Conservation (phyloP, 164 flowering plant species). For the Dillenia turbinata region DNA sequence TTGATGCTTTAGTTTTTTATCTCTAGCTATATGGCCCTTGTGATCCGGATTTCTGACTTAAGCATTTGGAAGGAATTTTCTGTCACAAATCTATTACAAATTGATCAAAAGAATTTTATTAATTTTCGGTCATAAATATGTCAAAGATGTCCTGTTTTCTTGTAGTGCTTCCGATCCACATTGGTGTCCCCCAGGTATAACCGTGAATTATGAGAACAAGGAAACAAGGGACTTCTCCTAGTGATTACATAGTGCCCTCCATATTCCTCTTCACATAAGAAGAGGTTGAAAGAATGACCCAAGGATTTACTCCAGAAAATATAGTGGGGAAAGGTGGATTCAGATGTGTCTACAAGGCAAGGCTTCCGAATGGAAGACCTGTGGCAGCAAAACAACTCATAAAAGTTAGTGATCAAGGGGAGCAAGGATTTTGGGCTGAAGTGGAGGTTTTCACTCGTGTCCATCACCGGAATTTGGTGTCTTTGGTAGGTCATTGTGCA, state of each 20-base stretch:
- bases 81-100: too few species aligned
- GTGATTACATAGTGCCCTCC: conserved; percentile 18
- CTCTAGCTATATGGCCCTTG: too few species aligned
- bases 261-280: conserved; percentile 41
- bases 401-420: conserved; percentile 64
- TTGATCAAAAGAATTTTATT: neutral
- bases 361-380: conserved; percentile 37
- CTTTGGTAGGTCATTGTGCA: conserved; percentile 60
- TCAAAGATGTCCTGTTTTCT: neutral
- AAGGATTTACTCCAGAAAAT: conserved; percentile 42
- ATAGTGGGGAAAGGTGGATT: conserved; percentile 63
- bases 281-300: conserved; percentile 47
- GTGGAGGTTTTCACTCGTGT: conserved; percentile 68
- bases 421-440: conserved; percentile 61
- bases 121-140: conserved; percentile 6
- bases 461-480: conserved; percentile 69
- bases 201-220: conserved; percentile 27
- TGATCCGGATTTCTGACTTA: too few species aligned
- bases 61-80: too few species aligned
- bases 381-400: conserved; percentile 67
- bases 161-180: too few species aligned
- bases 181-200: conserved; percentile 10
- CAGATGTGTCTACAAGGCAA: conserved; percentile 56
- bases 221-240: conserved; percentile 17
- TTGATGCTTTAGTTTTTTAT: neutral